These are phyloP conservation scores for Yamadazyma siamensis DNA, from an alignment of 1,139 yeast species.

Conservation along the genomic window DNA sequence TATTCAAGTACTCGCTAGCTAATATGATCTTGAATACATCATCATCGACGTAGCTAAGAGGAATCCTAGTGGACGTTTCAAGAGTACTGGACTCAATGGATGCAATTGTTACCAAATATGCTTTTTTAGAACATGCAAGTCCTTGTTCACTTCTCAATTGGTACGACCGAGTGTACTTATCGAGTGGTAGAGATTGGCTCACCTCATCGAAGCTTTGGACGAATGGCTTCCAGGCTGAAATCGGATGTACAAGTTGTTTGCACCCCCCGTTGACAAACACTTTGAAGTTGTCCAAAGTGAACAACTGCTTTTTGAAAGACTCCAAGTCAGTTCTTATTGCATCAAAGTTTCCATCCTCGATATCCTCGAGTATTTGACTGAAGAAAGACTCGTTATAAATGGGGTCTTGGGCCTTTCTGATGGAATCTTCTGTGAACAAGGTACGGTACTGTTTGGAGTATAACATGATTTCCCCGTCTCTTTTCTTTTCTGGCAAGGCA, in stretches of 20 bases:
- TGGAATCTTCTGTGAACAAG: conserved; percentile 54
- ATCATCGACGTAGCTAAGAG: conserved; percentile 58
- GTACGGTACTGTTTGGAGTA: conserved; percentile 57
- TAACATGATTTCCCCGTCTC: conserved; percentile 75
- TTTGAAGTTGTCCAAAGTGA: conserved; percentile 59
- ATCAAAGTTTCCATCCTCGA: conserved; percentile 50
- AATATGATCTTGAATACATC: conserved; percentile 72
- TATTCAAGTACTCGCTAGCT: conserved; percentile 73
- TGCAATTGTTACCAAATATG: conserved; percentile 70
- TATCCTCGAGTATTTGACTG: conserved; percentile 44
- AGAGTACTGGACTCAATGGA: conserved; percentile 87
- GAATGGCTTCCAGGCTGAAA: conserved; percentile 59
- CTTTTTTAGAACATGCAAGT: conserved; percentile 46
- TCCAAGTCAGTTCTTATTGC: conserved; percentile 54
- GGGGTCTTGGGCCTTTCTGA: conserved; percentile 65
- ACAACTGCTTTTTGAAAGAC: conserved; percentile 52
- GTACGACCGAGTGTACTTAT: conserved; percentile 49
- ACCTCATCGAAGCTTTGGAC: conserved; percentile 16
- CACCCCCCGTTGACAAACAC: conserved; percentile 72
- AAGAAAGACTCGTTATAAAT: conserved; percentile 60
- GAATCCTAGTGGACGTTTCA: conserved; percentile 57
- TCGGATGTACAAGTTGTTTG: conserved; percentile 46
- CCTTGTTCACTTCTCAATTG: conserved; percentile 61
- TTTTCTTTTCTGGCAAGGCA: conserved; percentile 72
- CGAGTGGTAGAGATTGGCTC: conserved; percentile 12